These are phyloP conservation scores for Yamadazyma tumulicola DNA, from an alignment of 805 yeast genomes.

Conservation along the genomic window DNA sequence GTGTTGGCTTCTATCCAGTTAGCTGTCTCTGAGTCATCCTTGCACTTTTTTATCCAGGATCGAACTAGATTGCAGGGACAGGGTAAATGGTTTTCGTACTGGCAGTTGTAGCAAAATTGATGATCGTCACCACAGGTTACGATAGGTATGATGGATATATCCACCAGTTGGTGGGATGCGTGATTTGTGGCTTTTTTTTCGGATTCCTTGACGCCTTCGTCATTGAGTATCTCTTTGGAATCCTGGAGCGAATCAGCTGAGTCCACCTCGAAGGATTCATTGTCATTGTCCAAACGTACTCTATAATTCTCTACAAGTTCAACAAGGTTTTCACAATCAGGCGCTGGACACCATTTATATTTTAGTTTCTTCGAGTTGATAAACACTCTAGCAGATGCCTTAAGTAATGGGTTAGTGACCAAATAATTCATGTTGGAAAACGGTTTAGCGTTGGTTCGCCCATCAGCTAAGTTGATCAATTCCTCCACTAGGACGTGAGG, in stretches of 20 bases:
- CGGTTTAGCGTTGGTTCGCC: not conserved
- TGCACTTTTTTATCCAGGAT: conserved; percentile 74
- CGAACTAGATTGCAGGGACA: conserved; percentile 70
- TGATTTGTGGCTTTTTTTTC: not conserved
- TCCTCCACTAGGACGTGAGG: conserved; percentile 23
- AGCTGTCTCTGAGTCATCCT: conserved; percentile 83
- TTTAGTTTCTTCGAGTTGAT: conserved; percentile 43
- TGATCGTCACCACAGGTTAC: conserved; percentile 68
- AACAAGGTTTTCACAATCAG: conserved; percentile 70
- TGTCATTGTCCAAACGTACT: conserved; percentile 8
- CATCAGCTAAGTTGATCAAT: not conserved
- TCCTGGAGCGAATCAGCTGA: conserved; percentile 6
- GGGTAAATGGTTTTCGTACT: conserved; percentile 75
- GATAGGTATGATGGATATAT: conserved; percentile 46
- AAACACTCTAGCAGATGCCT: conserved; percentile 44
- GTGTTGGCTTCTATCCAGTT: conserved; percentile 87
- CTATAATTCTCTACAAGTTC: conserved; percentile 17
- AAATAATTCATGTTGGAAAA: conserved; percentile 8
- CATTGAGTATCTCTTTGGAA: conserved; percentile 5
- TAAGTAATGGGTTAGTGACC: conserved; percentile 30
- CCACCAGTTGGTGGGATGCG: conserved; percentile 1
- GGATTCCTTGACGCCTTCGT: not conserved
- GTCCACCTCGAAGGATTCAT: conserved; percentile 6
- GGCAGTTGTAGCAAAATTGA: conserved; percentile 76
- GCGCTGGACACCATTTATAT: conserved; percentile 79